Conservation (phyloP, 2,329 filamentous ascomycete genomes). For the Cladobotryum mycophilum region DNA sequence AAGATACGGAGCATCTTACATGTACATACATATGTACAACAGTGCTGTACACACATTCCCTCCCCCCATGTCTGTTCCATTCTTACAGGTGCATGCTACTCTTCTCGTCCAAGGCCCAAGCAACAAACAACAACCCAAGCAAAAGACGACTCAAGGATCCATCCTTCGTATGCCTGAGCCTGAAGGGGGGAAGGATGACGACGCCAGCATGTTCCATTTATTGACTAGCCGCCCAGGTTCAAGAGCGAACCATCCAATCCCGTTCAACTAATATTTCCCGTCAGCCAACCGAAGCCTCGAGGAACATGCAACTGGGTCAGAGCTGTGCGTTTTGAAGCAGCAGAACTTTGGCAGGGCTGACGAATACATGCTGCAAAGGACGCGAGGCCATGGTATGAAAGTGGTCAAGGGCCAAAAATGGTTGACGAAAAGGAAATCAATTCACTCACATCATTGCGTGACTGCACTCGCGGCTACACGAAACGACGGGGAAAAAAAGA, state of each 20-base stretch:
- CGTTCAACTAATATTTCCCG: neutral
- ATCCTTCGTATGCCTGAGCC: constrained; percentile 6
- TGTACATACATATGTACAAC: too few relatives aligned
- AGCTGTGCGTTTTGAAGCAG: neutral
- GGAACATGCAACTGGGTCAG: constrained; percentile 4
- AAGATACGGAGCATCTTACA: too few relatives aligned
- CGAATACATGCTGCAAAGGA: constrained; percentile 14
- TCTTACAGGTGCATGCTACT: too few relatives aligned
- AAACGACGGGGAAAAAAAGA: too few relatives aligned
- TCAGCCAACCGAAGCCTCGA: constrained; percentile 8
- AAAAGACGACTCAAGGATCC: neutral
- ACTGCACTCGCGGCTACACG: too few relatives aligned
- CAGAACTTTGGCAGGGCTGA: constrained; percentile 14
- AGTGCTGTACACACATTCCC: too few relatives aligned
- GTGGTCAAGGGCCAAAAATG: neutral
- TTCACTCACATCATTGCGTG: too few relatives aligned
- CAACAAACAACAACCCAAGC: too few relatives aligned
- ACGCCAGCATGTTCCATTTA: constrained; percentile 16
- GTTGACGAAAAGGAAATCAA: neutral
- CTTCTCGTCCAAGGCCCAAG: neutral
- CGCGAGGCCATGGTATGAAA: neutral
- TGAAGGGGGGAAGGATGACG: constrained; percentile 24
- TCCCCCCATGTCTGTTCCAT: too few relatives aligned
- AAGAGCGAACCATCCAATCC: constrained; percentile 4
- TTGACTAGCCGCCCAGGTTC: neutral